Evolutionary conservation across 2,329 filamentous ascomycete species (phyloP), one percentile per base, ranked within the genome.

Genomic region (Thermothelomyces thermophilus): DNA sequence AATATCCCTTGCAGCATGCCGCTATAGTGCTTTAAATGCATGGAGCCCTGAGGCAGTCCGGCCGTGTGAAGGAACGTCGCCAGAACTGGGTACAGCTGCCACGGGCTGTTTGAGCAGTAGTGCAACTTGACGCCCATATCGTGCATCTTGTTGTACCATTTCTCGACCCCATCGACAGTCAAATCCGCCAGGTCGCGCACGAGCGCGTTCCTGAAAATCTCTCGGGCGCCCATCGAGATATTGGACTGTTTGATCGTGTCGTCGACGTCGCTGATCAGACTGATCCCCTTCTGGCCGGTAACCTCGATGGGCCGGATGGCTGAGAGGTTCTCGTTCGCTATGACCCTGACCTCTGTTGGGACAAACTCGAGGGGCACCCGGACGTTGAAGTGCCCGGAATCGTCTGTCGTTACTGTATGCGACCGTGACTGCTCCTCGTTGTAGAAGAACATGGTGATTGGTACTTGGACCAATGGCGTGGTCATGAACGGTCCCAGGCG

Each of bases 31-130:
- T 98, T 98, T 58, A 98, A 68, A 64, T 98, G 94, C 58, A 97
- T 87, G 0, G 91, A 96, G 0, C 93, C 94, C 0, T 80, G 80
- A 0, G 93, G 93, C 1, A 98, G 71, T 1, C 86, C 86, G 6
- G 87, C 86, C 35, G 85, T 69, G 56, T 83, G 82, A 66, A 97
- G 95, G 65, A 86, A 98, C 46, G 80, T 88, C 5, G 87, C 85
- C 10, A 98, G 72, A 2, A 97, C 82, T 0, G 93, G 93, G 60
- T 88, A 98, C 6, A 98, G 76, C 65, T 98, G 94, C 94, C 94
- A 98, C 0, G 93, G 93, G 44, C 91, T 95, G 68, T 98, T 98
- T n/a, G 93, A 98, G 57, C 95, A 94, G 66, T 98, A 98, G 64
- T 98, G 94, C 46, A 98, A 78, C 60, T 83, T 81, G 20, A 97